Base-by-base conservation (phyloP, 441 rosid genomes). In the Arabidopsis lyrata region DNA sequence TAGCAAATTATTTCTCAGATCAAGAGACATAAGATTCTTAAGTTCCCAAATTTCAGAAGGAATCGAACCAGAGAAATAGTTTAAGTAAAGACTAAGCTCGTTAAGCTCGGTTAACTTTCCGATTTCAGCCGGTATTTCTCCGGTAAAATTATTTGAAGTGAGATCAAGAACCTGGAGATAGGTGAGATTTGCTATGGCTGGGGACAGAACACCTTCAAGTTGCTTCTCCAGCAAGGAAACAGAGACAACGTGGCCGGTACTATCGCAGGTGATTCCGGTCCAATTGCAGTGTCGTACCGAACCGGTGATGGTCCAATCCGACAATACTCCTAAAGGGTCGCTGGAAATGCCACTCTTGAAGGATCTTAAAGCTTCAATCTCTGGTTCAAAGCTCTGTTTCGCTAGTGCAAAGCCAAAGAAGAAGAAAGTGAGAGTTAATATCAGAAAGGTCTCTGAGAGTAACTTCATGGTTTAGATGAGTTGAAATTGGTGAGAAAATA, bases 111-210 rank as follows among this genome's bases (percentile, higher is more conserved):
- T 83, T 65, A 90, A 80, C 50, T 66, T 79, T 55, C 94, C 92
- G 7, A 93, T 76, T 75, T 89, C 81, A 35, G 72, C 58, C 5
- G 98, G 97, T 63, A 93, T 82, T 18, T 74, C 22, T 0, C 94
- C 88, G 0, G 85, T 70, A 64, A 93, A 84, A 8, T 66, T 72
- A 73, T 93, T 91, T 20, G 74, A 79, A 79, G 87, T 77, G 59
- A 91, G 82, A 78, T 93, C 96, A 76, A 93, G 97, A 88, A 91
- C 91, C 88, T 89, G 96, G 74, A 91, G 92, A 55, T 80, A 68
- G 13, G 96, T 87, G 52, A 91, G 81, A 80, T 91, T 91, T 27
- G 90, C 84, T 7, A 89, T 71, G 47, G 78, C 82, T 5, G 98
- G 88, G 58, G 97, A 84, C 53, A 93, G 71, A 74, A 61, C 60